Percentiles rank a stretch among this genome's conserved stretches.
Conservation (phyloP, 495 filamentous ascomycete genomes). For the Trypethelium eluteriae region DNA sequence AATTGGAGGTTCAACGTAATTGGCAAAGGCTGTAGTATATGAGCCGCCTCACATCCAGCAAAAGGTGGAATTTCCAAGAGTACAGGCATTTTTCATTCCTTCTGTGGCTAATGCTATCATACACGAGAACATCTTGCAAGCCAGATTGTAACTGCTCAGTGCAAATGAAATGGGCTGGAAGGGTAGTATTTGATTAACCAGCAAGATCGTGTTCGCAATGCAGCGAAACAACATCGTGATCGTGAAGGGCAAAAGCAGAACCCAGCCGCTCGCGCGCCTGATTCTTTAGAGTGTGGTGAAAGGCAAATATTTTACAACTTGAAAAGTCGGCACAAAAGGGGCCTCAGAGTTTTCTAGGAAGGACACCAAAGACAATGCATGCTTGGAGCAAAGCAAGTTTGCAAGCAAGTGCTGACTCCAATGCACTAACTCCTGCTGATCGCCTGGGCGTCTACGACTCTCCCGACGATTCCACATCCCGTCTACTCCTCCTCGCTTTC, state of each 20-base stretch:
- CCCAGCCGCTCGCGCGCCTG: too few relatives aligned
- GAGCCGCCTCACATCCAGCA: too few relatives aligned
- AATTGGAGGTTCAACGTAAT: too few relatives aligned
- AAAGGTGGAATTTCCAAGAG: too few relatives aligned
- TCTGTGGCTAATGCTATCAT: not conserved
- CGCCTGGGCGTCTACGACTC: too few relatives aligned
- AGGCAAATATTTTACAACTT: too few relatives aligned
- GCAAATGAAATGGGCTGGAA: not conserved
- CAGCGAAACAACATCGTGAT: not conserved
- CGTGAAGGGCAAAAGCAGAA: not conserved
- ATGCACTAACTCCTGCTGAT: not conserved
- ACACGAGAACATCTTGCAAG: not conserved
- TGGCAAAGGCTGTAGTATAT: too few relatives aligned
- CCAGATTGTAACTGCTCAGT: not conserved
- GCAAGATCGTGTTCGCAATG: too few relatives aligned
- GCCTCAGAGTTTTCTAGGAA: too few relatives aligned
- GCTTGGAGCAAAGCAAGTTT: not conserved
- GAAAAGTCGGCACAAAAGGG: too few relatives aligned
- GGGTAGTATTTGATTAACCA: not conserved
- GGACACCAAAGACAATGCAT: too few relatives aligned
- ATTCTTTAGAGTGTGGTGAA: too few relatives aligned
- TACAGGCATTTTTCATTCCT: not conserved
- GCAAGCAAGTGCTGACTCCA: not conserved
- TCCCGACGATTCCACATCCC: not conserved
- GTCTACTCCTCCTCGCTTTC: constrained; percentile 34